Evolutionary conservation across 495 filamentous ascomycete species (phyloP).

Genomic region (Amorphotheca resinae): DNA sequence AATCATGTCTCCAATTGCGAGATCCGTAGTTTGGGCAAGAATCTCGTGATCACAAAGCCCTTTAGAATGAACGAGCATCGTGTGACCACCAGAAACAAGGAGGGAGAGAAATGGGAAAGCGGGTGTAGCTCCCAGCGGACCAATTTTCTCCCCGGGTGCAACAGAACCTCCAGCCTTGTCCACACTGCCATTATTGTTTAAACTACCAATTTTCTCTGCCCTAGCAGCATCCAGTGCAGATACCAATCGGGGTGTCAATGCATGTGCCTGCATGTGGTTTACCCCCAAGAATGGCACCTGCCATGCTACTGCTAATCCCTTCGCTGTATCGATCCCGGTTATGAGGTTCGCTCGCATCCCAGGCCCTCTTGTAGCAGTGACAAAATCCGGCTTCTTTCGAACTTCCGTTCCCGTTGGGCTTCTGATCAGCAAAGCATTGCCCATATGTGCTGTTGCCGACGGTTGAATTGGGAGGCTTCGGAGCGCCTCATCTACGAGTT

Average conservation of each 20-base stretch:
- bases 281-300: constrained; percentile 70
- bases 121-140: constrained; percentile 12
- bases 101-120: constrained; percentile 77
- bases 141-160: not conserved
- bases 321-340: constrained; percentile 70
- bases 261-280: constrained; percentile 96
- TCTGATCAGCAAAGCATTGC: constrained; percentile 7
- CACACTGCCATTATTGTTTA: not conserved
- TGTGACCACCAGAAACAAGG: constrained; percentile 89
- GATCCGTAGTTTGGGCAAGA: constrained; percentile 56
- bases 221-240: constrained; percentile 34
- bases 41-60: constrained; percentile 54
- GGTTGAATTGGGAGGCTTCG: constrained; percentile 31
- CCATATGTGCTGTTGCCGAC: not conserved
- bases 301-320: constrained; percentile 78
- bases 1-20: constrained; percentile 73
- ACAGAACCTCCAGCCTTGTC: not conserved
- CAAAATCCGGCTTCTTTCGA: constrained; percentile 56
- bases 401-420: constrained; percentile 8
- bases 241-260: constrained; percentile 75
- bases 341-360: constrained; percentile 70
- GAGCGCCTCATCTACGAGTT: constrained; percentile 53
- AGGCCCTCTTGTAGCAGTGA: constrained; percentile 78
- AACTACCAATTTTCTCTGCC: not conserved
- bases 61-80: constrained; percentile 63